Percentiles rank a stretch among this genome's conserved stretches.
Evolutionary conservation across 495 filamentous ascomycete genomes (phyloP).

Genomic region (Penicillium samsonianum): DNA sequence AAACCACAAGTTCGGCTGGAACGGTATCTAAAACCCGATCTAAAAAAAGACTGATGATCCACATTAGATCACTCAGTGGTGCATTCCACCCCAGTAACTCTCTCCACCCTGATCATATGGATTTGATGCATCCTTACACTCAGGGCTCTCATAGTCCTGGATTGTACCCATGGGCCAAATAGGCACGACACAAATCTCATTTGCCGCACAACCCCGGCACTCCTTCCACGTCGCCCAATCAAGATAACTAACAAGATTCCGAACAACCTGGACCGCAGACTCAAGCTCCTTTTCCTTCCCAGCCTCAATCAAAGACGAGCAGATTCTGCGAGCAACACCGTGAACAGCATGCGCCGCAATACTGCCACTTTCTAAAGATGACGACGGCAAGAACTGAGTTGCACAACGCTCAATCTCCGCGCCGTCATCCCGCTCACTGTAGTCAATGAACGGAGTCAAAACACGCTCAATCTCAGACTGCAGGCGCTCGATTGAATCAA

Average conservation of each 20-base stretch:
- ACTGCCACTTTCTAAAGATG: conserved; percentile 8
- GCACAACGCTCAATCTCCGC: conserved; percentile 51
- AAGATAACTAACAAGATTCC: conserved; percentile 50
- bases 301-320: conserved; percentile 48
- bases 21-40: not conserved
- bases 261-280: conserved; percentile 32
- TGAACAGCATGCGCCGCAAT: conserved; percentile 46
- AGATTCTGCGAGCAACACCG: conserved; percentile 50
- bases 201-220: conserved; percentile 53
- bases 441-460: conserved; percentile 54
- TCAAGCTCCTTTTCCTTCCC: conserved; percentile 29
- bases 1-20: not conserved
- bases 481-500: conserved; percentile 35
- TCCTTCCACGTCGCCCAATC: conserved; percentile 64
- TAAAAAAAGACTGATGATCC: not conserved
- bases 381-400: conserved; percentile 45
- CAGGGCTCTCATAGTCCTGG: conserved; percentile 54
- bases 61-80: not conserved
- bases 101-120: conserved; percentile 29
- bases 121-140: conserved; percentile 41
- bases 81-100: conserved; percentile 40
- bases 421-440: conserved; percentile 35
- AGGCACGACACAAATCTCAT: conserved; percentile 66
- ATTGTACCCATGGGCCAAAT: conserved; percentile 64
- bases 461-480: conserved; percentile 47